Conservation (phyloP, 176 grass and related monocot species). For the Chloris gayana region DNA sequence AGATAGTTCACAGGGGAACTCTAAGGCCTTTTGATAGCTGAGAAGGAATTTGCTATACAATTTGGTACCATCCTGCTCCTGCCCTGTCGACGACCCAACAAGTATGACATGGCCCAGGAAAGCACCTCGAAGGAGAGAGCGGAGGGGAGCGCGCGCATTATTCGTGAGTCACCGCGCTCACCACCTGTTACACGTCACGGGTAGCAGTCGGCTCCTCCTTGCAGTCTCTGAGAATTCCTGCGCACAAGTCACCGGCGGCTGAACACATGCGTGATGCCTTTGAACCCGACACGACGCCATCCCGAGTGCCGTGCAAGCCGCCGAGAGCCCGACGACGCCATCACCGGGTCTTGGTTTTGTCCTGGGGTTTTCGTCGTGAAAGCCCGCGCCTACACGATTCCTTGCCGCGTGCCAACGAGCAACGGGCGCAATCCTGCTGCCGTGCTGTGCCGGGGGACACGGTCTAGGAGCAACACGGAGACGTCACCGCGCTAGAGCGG, state of each 20-base stretch:
- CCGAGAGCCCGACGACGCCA: too few relatives aligned
- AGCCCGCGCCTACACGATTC: not conserved
- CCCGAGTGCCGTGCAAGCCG: not conserved
- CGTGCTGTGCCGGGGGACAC: not conserved
- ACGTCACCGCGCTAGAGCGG: not conserved
- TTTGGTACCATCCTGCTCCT: too few relatives aligned
- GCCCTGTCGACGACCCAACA: too few relatives aligned
- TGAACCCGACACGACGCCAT: not conserved
- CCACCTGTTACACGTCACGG: not conserved
- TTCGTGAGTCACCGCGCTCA: not conserved
- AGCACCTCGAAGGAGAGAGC: not conserved
- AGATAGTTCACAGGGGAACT: too few relatives aligned
- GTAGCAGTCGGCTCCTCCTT: too few relatives aligned
- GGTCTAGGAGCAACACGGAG: not conserved
- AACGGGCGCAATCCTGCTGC: not conserved
- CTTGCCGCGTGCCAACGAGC: not conserved
- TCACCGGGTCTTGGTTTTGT: not conserved
- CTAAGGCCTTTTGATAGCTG: too few relatives aligned
- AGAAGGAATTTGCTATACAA: too few relatives aligned
- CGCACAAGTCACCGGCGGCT: not conserved
- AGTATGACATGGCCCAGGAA: conserved; percentile 6
- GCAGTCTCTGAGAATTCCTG: not conserved
- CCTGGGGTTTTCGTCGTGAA: too few relatives aligned
- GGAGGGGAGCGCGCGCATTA: not conserved
- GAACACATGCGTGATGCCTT: not conserved